Conservation (phyloP, 2,329 filamentous ascomycete genomes). For the Claviceps lovelessii region DNA sequence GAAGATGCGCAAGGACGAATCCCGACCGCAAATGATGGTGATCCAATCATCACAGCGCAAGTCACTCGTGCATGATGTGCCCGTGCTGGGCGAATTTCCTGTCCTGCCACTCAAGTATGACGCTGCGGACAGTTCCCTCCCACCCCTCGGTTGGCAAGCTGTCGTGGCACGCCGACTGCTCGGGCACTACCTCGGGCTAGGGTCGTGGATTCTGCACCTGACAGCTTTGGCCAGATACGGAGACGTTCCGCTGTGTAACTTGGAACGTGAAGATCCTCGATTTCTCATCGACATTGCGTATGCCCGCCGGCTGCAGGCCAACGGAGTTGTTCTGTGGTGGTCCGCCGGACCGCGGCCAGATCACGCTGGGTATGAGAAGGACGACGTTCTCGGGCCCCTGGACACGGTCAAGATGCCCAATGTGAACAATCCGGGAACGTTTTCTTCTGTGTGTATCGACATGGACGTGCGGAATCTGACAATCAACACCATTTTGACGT, state of each 20-base stretch:
- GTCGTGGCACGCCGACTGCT: conserved; percentile 78
- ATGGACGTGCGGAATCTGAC: conserved; percentile 84
- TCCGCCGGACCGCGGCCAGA: conserved; percentile 75
- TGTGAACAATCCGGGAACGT: conserved; percentile 85
- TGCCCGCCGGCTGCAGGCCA: conserved; percentile 74
- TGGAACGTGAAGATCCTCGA: conserved; percentile 84
- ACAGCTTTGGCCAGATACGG: conserved; percentile 81
- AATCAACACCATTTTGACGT: conserved; percentile 95
- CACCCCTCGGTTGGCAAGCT: conserved; percentile 84
- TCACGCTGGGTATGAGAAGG: conserved; percentile 88
- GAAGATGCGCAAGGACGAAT: conserved; percentile 77
- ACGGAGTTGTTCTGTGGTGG: conserved; percentile 96
- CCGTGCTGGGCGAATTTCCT: conserved; percentile 71
- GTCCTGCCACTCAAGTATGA: conserved; percentile 71
- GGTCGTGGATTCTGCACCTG: conserved; percentile 80
- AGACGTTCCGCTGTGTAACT: conserved; percentile 85
- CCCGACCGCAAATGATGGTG: conserved; percentile 66
- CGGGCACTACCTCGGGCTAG: conserved; percentile 81
- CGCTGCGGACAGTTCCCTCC: conserved; percentile 69
- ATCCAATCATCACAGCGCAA: conserved; percentile 80
- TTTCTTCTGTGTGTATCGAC: conserved; percentile 92
- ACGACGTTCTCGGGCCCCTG: conserved; percentile 70
- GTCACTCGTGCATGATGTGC: conserved; percentile 70
- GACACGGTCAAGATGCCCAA: conserved; percentile 85
- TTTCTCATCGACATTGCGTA: conserved; percentile 96